These are phyloP conservation scores for Eucalyptus victrix DNA, from an alignment of 345 rosid species.

Conservation along the genomic window DNA sequence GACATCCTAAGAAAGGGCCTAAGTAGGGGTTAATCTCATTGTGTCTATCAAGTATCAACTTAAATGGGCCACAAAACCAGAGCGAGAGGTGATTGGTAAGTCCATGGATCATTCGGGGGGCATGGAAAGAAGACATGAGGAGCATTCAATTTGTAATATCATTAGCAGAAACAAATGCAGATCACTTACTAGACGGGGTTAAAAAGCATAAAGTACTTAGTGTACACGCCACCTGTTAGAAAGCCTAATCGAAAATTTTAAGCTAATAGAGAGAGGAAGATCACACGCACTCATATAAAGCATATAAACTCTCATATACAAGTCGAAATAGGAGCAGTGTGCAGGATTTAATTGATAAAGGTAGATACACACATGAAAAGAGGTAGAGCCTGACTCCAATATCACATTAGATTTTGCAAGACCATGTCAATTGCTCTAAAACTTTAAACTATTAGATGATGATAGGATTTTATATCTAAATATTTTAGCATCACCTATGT, in stretches of 20 bases:
- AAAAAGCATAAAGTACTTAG: background rate
- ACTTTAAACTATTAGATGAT: too few relatives aligned
- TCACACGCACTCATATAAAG: background rate
- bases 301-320: background rate
- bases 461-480: background rate
- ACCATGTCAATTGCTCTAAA: background rate
- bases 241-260: background rate
- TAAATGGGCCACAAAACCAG: background rate
- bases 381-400: rapidly evolving
- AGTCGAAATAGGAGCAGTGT: rapidly evolving
- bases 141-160: background rate
- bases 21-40: background rate
- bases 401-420: background rate
- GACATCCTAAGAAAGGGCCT: background rate
- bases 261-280: background rate
- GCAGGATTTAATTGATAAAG: background rate
- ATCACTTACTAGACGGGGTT: background rate
- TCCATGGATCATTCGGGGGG: background rate
- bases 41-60: background rate
- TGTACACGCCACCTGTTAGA: rapidly evolving
- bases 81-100: background rate
- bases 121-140: background rate
- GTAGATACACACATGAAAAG: background rate
- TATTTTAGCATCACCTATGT: background rate
- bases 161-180: background rate